Percentiles rank a stretch among this genome's conserved stretches.
These are phyloP conservation scores for Rhipidocladum racemiflorum DNA, from an alignment of 176 grass and related monocot genomes.

Conservation along the genomic window DNA sequence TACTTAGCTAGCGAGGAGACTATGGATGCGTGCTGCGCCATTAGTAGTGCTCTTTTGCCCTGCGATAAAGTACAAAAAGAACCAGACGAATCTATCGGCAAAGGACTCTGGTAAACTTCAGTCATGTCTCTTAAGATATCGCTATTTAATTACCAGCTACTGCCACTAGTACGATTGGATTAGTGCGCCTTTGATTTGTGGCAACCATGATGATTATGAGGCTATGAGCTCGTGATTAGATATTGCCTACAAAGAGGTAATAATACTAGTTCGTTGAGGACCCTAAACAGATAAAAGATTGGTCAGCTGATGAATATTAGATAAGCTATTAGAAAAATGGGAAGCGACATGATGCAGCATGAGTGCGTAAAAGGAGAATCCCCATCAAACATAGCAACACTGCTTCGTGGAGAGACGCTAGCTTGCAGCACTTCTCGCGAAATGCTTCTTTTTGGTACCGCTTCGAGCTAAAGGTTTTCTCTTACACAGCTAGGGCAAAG, in stretches of 20 bases:
- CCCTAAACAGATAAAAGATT: background rate
- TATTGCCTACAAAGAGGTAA: background rate
- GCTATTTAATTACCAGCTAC: background rate
- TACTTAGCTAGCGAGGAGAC: background rate
- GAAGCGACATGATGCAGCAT: background rate
- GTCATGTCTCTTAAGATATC: background rate
- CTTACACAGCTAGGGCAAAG: background rate
- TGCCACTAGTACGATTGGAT: background rate
- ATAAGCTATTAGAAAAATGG: background rate
- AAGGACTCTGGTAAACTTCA: background rate
- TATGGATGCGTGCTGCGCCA: background rate
- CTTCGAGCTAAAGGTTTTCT: background rate
- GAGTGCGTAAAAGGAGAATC: constrained; percentile 7
- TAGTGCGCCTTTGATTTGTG: background rate
- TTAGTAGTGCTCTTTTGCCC: constrained; percentile 1
- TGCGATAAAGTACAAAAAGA: background rate
- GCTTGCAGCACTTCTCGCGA: background rate
- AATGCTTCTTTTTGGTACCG: background rate
- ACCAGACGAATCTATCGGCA: background rate
- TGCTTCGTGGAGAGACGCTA: background rate
- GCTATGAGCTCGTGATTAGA: constrained; percentile 1
- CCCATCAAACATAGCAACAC: background rate
- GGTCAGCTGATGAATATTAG: background rate
- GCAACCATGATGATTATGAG: background rate
- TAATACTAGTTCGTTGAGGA: background rate